A percentile compares a stretch with the other conserved stretches of the same genome.
These are phyloP conservation scores for Phytophthora colocasiae DNA, from an alignment of 352 stramenopile species.

Conservation along the genomic window DNA sequence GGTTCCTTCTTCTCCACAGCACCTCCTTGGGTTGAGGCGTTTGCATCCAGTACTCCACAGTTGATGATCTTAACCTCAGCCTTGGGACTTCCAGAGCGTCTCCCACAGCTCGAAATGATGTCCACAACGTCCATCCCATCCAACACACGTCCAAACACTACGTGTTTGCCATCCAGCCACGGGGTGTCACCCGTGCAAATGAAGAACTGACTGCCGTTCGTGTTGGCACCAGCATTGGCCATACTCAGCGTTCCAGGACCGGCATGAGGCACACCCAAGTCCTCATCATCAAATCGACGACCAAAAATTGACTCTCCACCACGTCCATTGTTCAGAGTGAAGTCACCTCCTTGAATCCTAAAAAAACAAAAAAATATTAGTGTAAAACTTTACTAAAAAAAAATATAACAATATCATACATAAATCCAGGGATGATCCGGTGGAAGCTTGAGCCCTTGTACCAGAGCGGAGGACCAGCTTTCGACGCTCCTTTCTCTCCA, in stretches of 20 bases:
- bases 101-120: constrained; percentile 80
- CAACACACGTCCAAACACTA: constrained; percentile 94
- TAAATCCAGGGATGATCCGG: constrained; percentile 96
- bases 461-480: constrained; percentile 94
- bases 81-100: constrained; percentile 88
- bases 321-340: constrained; percentile 93
- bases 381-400: constrained; percentile 1
- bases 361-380: constrained; percentile 18
- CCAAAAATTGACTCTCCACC: constrained; percentile 97
- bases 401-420: constrained; percentile 58
- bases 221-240: constrained; percentile 90
- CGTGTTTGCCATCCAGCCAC: constrained; percentile 97
- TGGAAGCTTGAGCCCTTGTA: constrained; percentile 97
- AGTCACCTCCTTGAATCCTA: constrained; percentile 95
- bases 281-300: constrained; percentile 93
- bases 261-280: constrained; percentile 74
- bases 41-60: constrained; percentile 56
- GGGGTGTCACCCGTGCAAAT: constrained; percentile 95
- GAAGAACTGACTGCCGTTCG: constrained; percentile 97
- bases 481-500: constrained; percentile 73
- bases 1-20: constrained; percentile 19
- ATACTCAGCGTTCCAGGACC: constrained; percentile 86
- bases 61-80: constrained; percentile 93
- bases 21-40: constrained; percentile 12
- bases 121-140: constrained; percentile 95